These are phyloP conservation scores for Cucumis melo DNA, from an alignment of 306 rosid genomes.

Conservation along the genomic window DNA sequence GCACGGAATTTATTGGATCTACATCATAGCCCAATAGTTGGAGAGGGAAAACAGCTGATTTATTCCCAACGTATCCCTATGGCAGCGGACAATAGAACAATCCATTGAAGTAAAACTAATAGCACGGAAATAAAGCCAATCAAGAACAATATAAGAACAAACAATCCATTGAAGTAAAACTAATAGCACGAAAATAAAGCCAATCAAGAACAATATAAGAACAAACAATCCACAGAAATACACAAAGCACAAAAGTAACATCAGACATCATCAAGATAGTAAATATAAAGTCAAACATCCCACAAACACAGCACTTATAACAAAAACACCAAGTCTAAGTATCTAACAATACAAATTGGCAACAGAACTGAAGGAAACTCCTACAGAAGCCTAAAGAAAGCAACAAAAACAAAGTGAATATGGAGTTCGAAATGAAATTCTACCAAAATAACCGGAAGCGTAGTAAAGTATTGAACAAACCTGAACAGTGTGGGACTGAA, in stretches of 20 bases:
- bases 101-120: neutral
- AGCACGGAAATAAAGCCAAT: neutral
- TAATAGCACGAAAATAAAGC: neutral
- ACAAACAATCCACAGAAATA: neutral
- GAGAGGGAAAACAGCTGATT: conserved; percentile 74
- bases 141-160: too few relatives aligned
- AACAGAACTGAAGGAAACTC: neutral
- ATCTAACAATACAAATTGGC: neutral
- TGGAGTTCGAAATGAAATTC: neutral
- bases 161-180: neutral
- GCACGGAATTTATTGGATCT: conserved; percentile 82
- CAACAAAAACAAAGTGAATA: neutral
- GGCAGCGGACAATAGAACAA: conserved; percentile 2
- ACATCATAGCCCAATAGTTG: conserved; percentile 84
- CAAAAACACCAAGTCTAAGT: neutral
- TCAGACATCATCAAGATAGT: neutral
- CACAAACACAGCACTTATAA: neutral
- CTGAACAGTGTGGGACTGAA: conserved; percentile 81
- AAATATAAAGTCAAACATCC: neutral
- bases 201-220: neutral
- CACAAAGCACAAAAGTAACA: neutral
- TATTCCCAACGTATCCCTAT: conserved; percentile 82
- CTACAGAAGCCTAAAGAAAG: neutral
- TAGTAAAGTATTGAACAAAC: conserved; percentile 16
- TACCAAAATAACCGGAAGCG: neutral